Base-by-base conservation (phyloP, 768 basidiomycete species). In the Lactarius indigo region DNA sequence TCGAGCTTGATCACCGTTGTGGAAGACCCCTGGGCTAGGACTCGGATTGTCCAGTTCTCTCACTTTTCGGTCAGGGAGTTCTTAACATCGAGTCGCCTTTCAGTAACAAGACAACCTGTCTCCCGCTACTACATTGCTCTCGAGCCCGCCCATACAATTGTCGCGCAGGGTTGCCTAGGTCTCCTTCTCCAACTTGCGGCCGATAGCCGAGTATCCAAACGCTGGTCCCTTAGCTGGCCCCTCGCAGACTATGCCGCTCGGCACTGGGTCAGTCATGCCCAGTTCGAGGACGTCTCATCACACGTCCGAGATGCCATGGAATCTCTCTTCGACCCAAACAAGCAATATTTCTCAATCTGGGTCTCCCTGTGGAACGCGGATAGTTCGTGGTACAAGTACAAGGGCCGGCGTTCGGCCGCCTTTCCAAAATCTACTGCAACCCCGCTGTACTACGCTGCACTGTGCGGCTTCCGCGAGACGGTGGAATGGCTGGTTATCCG, bases 181-280 rank as follows among this genome's bases (percentile, higher is more conserved):
- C 15, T 59, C 4, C 57, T 59, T 3, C 57, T 59, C 39, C 54
- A 55, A 54, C n/a, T n/a, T n/a, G n/a, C n/a, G n/a, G n/a, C n/a
- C n/a, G n/a, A n/a, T n/a, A n/a, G n/a, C n/a, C n/a, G n/a, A n/a
- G n/a, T n/a, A n/a, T n/a, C n/a, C n/a, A n/a, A n/a, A n/a, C n/a
- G n/a, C n/a, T n/a, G n/a, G n/a, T n/a, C n/a, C n/a, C n/a, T n/a
- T n/a, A n/a, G n/a, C 52, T 54, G n/a, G 23, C 52, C 52, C 30
- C 54, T 55, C 26, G 54, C 54, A 0, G 5, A 1, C 23, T 59
- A 59, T n/a, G 33, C 28, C 30, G n/a, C 5, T 57, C 44, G 15
- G 31, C 8, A 64, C 63, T 64, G 63, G 63, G 55, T 64, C 2
- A 26, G 26, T 8, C 63, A 64, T 35, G 31, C 57, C 12, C 23